Percentiles rank a stretch among this genome's conserved stretches.
phyloP scores from a whole-genome alignment of 176 grass and related monocot species.

The Phyllostachys edulis region DNA sequence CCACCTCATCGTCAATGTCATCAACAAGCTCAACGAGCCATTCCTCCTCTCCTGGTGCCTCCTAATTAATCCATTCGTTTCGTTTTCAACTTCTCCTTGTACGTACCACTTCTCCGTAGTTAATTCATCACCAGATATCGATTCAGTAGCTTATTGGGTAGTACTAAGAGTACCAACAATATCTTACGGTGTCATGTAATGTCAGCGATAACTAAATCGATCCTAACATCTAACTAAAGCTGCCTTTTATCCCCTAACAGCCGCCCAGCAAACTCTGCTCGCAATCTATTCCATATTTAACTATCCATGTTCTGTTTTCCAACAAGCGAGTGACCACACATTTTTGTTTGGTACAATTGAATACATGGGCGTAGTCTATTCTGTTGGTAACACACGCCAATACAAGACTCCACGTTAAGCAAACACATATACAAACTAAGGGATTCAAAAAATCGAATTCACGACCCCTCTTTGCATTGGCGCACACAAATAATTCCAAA shows the following conservation, averaged over 20 bases:
- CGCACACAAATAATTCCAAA: no score
- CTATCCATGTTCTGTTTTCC: background rate
- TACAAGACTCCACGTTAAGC: no score
- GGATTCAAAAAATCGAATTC: no score
- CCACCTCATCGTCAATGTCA: conserved; percentile 88
- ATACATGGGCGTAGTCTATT: background rate
- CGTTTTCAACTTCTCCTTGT: background rate
- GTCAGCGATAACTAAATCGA: background rate
- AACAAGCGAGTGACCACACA: no score
- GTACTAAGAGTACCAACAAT: background rate
- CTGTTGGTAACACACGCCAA: no score
- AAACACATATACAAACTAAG: no score
- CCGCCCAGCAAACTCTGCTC: background rate
- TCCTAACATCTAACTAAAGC: background rate
- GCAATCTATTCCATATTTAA: no score
- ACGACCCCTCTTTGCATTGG: no score
- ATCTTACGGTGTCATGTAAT: background rate
- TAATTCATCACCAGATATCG: background rate
- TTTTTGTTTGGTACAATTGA: background rate
- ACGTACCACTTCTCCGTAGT: background rate
- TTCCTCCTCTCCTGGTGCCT: conserved; percentile 93
- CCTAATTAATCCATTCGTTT: background rate
- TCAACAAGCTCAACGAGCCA: conserved; percentile 82
- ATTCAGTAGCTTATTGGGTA: background rate
- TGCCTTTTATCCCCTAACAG: background rate